Percentiles rank a stretch among this genome's conserved stretches.
Evolutionary conservation across 169 alveolate species (phyloP).

Genomic region (Gregarina niphandrodes): DNA sequence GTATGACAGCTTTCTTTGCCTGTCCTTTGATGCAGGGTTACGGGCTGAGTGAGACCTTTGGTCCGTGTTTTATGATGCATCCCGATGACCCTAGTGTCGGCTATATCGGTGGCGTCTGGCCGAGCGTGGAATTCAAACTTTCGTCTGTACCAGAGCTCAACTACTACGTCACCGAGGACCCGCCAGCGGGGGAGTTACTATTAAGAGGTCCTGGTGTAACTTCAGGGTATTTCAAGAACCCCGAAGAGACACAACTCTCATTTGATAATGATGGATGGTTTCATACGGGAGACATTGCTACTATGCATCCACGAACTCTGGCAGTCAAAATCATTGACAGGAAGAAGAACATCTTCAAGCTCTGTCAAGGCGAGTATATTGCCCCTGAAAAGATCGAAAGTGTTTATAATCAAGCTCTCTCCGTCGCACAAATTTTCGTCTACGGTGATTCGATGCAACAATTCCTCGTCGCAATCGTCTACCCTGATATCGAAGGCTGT

Average conservation of each 20-base stretch:
- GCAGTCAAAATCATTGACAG: slow-evolving; percentile 58
- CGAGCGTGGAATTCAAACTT: slow-evolving; percentile 37
- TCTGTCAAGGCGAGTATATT: slow-evolving; percentile 55
- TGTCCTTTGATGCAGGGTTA: slow-evolving; percentile 24
- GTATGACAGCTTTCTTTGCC: slow-evolving; percentile 36
- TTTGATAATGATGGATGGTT: slow-evolving; percentile 65
- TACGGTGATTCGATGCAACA: slow-evolving; percentile 47
- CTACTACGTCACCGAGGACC: slow-evolving; percentile 15
- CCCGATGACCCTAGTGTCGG: slow-evolving; percentile 28
- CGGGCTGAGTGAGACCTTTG: slow-evolving; percentile 48
- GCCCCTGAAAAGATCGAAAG: slow-evolving; percentile 65
- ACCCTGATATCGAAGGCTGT: slow-evolving; percentile 12
- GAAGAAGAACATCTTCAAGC: slow-evolving; percentile 53
- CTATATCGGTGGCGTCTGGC: slow-evolving; percentile 50
- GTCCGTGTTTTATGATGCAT: slow-evolving; percentile 33
- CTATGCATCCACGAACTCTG: slow-evolving; percentile 6
- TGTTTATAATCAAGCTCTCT: slow-evolving; percentile 37
- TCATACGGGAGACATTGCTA: slow-evolving; percentile 70
- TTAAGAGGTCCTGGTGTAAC: slow-evolving; percentile 28
- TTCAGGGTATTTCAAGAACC: slow-evolving; percentile 14
- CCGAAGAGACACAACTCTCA: slow-evolving; percentile 38
- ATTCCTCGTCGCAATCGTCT: slow-evolving; percentile 13
- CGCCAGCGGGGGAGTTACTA: slow-evolving; percentile 51
- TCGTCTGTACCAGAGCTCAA: slow-evolving; percentile 44
- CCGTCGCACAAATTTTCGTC: slow-evolving; percentile 49